Conservation (phyloP, 805 yeast genomes). For the Spathaspora arborariae region DNA sequence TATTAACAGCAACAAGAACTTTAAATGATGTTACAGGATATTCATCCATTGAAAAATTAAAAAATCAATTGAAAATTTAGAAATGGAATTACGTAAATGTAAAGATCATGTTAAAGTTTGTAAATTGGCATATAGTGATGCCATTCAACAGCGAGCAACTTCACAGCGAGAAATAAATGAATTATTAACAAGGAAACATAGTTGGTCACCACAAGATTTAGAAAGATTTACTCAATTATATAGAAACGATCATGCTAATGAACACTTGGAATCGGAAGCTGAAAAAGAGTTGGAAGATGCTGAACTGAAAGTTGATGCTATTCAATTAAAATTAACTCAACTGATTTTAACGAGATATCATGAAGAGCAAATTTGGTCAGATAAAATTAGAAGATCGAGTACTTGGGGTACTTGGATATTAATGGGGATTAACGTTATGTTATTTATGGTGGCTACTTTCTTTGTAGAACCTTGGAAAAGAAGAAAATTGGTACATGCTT, state of each 20-base stretch:
- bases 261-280: constrained; percentile 52
- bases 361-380: constrained; percentile 98
- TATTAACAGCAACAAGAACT: constrained; percentile 59
- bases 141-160: constrained; percentile 58
- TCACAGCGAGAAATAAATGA: constrained; percentile 88
- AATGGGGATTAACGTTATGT: constrained; percentile 78
- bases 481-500: constrained; percentile 70
- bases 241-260: constrained; percentile 74
- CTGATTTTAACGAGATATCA: constrained; percentile 86
- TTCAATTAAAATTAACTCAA: constrained; percentile 65
- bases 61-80: constrained; percentile 57
- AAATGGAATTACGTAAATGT: constrained; percentile 45
- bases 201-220: constrained; percentile 76
- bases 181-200: constrained; percentile 74
- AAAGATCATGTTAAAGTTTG: constrained; percentile 46
- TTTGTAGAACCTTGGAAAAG: constrained; percentile 95
- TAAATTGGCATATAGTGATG: constrained; percentile 52
- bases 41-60: constrained; percentile 68
- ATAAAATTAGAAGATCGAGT: constrained; percentile 87
- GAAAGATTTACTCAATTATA: constrained; percentile 82
- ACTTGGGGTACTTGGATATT: constrained; percentile 95
- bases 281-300: constrained; percentile 45
- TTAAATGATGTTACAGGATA: constrained; percentile 93
- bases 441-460: constrained; percentile 80
- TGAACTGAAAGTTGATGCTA: constrained; percentile 63